A percentile compares a stretch with the other conserved stretches of the same genome.
These are phyloP conservation scores for Neospora caninum DNA, from an alignment of 169 alveolate genomes.

Conservation along the genomic window DNA sequence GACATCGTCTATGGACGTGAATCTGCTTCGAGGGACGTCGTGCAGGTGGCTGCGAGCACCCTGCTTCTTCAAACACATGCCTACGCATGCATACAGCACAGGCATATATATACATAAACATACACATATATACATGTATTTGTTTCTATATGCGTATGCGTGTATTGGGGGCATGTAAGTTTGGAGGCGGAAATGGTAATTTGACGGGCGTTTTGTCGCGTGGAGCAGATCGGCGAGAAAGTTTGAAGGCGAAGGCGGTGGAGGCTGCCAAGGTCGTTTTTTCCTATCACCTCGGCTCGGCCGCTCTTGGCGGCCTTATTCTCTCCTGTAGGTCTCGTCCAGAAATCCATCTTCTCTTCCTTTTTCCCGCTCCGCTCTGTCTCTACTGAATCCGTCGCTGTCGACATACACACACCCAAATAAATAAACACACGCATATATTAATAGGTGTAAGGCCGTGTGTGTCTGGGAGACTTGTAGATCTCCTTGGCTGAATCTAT, in stretches of 20 bases:
- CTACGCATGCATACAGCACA: background rate
- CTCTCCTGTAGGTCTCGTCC: constrained; percentile 13
- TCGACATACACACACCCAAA: no score
- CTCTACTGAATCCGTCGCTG: no score
- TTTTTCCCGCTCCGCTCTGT: background rate
- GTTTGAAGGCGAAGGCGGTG: constrained; percentile 19
- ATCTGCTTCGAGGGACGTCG: no score
- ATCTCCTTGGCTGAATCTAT: no score
- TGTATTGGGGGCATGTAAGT: background rate
- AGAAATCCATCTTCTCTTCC: background rate
- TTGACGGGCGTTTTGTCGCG: no score
- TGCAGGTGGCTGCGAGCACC: no score
- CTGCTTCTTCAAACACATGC: no score
- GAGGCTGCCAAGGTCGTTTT: constrained; percentile 32
- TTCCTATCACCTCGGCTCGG: constrained; percentile 49
- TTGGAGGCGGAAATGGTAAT: no score
- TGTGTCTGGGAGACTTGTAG: no score
- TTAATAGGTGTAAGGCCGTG: no score
- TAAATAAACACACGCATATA: no score
- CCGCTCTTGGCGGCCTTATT: constrained; percentile 41
- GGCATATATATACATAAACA: background rate
- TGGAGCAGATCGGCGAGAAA: constrained; percentile 12
- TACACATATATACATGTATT: background rate
- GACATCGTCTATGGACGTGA: no score
- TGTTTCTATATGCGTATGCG: background rate